These are phyloP conservation scores for Fusarium equiseti DNA, from an alignment of 2,329 filamentous ascomycete genomes.

Conservation along the genomic window DNA sequence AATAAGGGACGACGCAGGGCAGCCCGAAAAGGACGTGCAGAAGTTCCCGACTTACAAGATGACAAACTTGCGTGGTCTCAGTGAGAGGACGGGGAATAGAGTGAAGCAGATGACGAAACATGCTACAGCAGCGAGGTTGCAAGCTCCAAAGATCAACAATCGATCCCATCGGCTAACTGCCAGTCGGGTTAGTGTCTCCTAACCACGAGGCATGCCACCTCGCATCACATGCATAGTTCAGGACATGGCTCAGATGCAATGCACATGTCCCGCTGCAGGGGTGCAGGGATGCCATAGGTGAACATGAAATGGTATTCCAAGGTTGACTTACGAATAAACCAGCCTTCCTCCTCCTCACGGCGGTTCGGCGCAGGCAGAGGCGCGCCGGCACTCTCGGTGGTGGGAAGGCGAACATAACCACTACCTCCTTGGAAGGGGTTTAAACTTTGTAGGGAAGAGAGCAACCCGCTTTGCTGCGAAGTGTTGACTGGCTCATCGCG, in stretches of 20 bases:
- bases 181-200: constrained; percentile 53
- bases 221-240: constrained; percentile 58
- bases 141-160: constrained; percentile 89
- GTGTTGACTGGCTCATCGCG: constrained; percentile 84
- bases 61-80: constrained; percentile 92
- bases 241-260: constrained; percentile 53
- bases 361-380: constrained; percentile 86
- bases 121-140: constrained; percentile 87
- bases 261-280: constrained; percentile 63
- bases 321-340: constrained; percentile 87
- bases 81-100: constrained; percentile 84
- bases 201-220: constrained; percentile 58
- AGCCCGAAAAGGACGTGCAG: constrained; percentile 8
- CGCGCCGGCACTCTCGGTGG: constrained; percentile 83
- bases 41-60: constrained; percentile 81
- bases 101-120: constrained; percentile 96
- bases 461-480: constrained; percentile 74
- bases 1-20: constrained; percentile 16
- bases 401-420: constrained; percentile 92
- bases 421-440: constrained; percentile 85
- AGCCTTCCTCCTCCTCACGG: constrained; percentile 94
- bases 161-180: constrained; percentile 98
- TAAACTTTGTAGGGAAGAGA: constrained; percentile 83
- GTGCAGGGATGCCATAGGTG: constrained; percentile 48
- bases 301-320: constrained; percentile 34